phyloP scores from a whole-genome alignment of 805 yeast species.

The Saturnispora halmiae region DNA sequence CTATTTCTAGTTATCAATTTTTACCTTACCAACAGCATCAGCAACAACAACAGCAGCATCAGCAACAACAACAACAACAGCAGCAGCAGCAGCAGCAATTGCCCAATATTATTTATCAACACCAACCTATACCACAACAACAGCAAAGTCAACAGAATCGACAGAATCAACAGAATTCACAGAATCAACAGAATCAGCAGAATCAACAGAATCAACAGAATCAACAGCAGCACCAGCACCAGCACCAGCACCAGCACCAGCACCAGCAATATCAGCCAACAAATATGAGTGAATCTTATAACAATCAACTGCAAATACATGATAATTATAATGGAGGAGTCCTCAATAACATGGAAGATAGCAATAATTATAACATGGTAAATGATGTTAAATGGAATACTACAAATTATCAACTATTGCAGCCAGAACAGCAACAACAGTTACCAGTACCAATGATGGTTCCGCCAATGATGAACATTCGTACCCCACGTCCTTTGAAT shows the following conservation, averaged over 20 bases:
- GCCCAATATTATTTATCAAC: neutral
- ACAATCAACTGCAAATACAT: neutral
- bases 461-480: neutral
- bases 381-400: conserved; percentile 1
- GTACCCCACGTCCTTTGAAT: neutral
- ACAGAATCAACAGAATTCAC: neutral
- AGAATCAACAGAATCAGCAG: neutral
- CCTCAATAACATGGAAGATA: neutral
- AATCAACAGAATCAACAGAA: neutral
- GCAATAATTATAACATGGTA: neutral
- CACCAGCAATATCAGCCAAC: too few species aligned
- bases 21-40: neutral
- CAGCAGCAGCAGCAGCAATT: conserved; percentile 4
- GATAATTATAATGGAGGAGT: neutral
- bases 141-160: conserved; percentile 5
- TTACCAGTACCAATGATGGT: neutral
- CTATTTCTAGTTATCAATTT: neutral
- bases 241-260: too few species aligned
- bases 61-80: conserved; percentile 5
- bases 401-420: neutral
- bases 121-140: conserved; percentile 5
- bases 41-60: conserved; percentile 1
- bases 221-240: too few species aligned
- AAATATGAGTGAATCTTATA: too few species aligned
- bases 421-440: neutral